A percentile compares a stretch with the other conserved stretches of the same genome.
Conservation (phyloP, 139 green algal genomes). For the Closterium sp. region DNA sequence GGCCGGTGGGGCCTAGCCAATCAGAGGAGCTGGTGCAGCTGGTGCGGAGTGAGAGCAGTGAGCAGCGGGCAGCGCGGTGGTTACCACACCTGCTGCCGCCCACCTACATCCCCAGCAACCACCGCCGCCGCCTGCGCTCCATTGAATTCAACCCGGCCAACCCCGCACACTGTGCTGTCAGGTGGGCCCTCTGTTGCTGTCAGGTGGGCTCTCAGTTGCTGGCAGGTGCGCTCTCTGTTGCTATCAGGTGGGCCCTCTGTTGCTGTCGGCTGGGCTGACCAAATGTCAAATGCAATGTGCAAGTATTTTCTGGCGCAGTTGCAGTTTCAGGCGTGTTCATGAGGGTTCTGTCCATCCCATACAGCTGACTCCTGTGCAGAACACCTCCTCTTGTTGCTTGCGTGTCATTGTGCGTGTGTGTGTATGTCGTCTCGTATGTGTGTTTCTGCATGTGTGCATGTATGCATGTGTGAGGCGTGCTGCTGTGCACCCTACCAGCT, state of each 20-base stretch:
- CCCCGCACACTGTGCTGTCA: conserved; percentile 27
- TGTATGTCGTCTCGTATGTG: not conserved
- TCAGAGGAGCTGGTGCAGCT: not conserved
- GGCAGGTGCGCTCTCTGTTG: not conserved
- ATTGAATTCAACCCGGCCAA: conserved; percentile 25
- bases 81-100: not conserved
- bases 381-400: not conserved
- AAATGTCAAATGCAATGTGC: not conserved
- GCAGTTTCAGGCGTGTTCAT: not conserved
- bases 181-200: conserved; percentile 2
- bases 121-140: conserved; percentile 28
- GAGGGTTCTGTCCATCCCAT: not conserved
- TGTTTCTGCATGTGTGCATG: not conserved
- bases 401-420: not conserved
- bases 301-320: not conserved
- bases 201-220: not conserved
- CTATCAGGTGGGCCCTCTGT: conserved; percentile 1
- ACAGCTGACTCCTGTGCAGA: not conserved
- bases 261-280: not conserved
- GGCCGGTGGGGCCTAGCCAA: not conserved
- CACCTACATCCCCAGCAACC: conserved; percentile 15
- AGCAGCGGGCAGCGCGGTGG: not conserved
- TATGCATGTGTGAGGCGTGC: not conserved
- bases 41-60: not conserved
- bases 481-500: not conserved